Evolutionary conservation across 768 basidiomycete species (phyloP).

Genomic region (Tylopilus subfusipes): DNA sequence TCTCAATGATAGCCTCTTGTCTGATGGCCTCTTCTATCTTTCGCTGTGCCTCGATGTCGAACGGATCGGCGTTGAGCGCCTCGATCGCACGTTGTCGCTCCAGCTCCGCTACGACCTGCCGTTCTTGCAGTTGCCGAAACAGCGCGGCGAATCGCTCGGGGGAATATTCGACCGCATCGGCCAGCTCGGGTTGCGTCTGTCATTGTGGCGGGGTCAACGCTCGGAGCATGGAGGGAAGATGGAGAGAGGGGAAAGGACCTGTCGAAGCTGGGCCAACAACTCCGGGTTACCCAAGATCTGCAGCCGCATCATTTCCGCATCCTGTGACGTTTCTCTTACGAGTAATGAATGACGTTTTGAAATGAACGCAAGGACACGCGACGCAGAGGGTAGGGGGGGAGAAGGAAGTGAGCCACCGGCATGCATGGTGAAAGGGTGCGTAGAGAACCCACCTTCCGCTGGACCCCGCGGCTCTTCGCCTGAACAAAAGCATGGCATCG

Average conservation of each 20-base stretch:
- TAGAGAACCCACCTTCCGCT: conserved; percentile 38
- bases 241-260: conserved; percentile 38
- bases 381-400: background rate
- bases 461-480: conserved; percentile 51
- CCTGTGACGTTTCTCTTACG: conserved; percentile 64
- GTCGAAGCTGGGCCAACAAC: conserved; percentile 69
- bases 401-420: no score
- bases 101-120: conserved; percentile 51
- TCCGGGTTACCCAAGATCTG: conserved; percentile 82
- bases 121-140: conserved; percentile 56
- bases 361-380: background rate
- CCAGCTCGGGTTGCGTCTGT: conserved; percentile 81
- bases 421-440: no score
- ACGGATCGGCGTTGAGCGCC: conserved; percentile 82
- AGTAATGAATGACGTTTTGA: background rate
- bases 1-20: conserved; percentile 86
- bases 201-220: background rate
- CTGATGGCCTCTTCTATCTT: conserved; percentile 93
- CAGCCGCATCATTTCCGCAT: conserved; percentile 87
- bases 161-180: conserved; percentile 61
- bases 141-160: conserved; percentile 75
- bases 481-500: conserved; percentile 63
- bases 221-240: background rate
- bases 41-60: conserved; percentile 85
- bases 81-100: conserved; percentile 59